Evolutionary conservation across 192 early-diverging fungal species (phyloP), one percentile per base, ranked within the genome.

Genomic region (Radiomyces spectabilis): DNA sequence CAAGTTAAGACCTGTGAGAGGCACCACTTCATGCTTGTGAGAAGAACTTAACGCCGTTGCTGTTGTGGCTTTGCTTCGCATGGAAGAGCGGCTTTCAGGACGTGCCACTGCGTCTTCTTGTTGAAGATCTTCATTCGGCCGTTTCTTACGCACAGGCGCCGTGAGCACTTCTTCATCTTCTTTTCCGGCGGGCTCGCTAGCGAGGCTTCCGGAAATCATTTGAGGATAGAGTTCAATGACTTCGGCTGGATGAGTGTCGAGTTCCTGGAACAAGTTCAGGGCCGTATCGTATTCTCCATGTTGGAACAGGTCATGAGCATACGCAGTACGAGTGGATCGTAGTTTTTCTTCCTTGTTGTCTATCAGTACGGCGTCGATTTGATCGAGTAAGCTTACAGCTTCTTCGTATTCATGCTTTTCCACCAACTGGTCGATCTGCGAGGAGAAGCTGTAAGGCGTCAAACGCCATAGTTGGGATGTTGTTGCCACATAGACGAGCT

Each of bases 401-500:
- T 90, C 85, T 46, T 83, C 80, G 38, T 82, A 90, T 53, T 86
- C 81, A 39, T 74, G 72, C 26, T 82, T 77, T 24, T 72, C 72
- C 15, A 90, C 81, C 37, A 90, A 65, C 27, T 86, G 81, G 41
- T 86, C 88, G 32, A 89, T 81, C 71, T 80, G 77, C 6, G 69
- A 69, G 0, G 75, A 71, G 18, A 82, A 77, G 44, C 71, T 79
- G 34, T 64, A 71, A 0, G 87, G 82, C 26, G 81, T 80, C 6
- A 90, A 73, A 8, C 86, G 80, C 82, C 85, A 90, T n/a, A 85
- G 78, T 30, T 81, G 83, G 27, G 72, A 75, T 21, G 63, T 41
- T 26, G 80, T 86, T 15, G 84, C 69, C 22, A 85, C 80, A 64
- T 86, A 90, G 13, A 90, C 73, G 19, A 85, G 77, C 53, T 87